Base-by-base conservation (phyloP, 352 stramenopile genomes). In the Globisporangium solare region DNA sequence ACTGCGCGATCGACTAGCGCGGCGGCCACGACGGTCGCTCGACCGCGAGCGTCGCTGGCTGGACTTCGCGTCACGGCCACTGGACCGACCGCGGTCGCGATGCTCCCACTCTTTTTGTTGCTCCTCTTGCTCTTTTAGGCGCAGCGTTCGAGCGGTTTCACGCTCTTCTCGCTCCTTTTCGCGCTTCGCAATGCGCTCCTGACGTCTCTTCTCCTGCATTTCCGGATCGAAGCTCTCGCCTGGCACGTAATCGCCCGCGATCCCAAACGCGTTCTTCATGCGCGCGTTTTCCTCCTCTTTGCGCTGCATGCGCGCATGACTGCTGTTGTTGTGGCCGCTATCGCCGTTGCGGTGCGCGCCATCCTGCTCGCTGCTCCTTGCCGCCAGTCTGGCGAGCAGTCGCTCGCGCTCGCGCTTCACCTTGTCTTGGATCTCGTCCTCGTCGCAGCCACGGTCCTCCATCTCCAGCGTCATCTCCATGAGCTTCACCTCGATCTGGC, bases 161-260 rank as follows among this genome's bases (percentile, higher is more conserved):
- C 75, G 76, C 54, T 86, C 71, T 24, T 83, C 71, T 5, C 60
- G 66, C 60, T 88, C 73, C 22, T 76, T 52, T 52, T 87, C 66
- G 48, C 68, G 70, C 41, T 56, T 65, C 24, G 70, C 68, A 12
- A 68, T 48, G 18, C 79, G 68, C 56, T 92, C 76, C 31, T 81
- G 57, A 31, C 79, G 79, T 1, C 76, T 68, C 47, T 68, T 68
- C 55, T 89, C 79, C 61, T 93, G 76, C 65, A 76, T 79, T 50
- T 91, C 81, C 5, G 77, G 62, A 35, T 95, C 81, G 58, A 92
- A 92, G 42, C 79, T 89, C 62, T 91, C 83, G 5, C 81, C 81
- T 1, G 75, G 71, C 45, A 89, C 73, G 52, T 92, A 87, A 42
- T 90, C 74, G 11, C 73, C 79, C 13, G 77, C 69, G 48, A 89